Base-by-base conservation (phyloP, 2,329 filamentous ascomycete genomes). In the Verticillium klebahnii region DNA sequence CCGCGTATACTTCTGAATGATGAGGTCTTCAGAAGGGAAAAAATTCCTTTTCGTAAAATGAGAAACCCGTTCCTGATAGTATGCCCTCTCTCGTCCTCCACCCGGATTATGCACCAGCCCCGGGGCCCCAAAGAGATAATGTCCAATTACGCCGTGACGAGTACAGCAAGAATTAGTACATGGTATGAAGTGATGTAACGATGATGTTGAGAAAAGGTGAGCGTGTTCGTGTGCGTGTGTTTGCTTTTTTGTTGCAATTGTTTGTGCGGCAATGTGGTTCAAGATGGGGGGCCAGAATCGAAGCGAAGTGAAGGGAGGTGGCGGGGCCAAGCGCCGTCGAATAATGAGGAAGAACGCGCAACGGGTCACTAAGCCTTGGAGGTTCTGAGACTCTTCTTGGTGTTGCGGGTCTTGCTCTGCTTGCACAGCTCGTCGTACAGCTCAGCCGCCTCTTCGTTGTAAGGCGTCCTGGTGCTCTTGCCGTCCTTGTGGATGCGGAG, bases 401-500 rank as follows among this genome's bases (percentile, higher is more conserved):
- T 52, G 45, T 65, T 65, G 62, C 64, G 64, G 57, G 61, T 64
- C 62, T 64, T 65, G 64, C 64, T 65, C 55, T 65, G 62, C 59
- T 63, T 61, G 60, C 64, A 64, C 60, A 65, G 60, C 61, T 64
- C 62, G 59, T 65, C 64, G 59, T 65, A 64, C 19, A 65, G 39
- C 57, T 60, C 58, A 57, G 64, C 64, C 23, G 64, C 64, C 54
- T 62, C 64, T 39, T 65, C 64, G 57, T 63, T 65, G 61, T 64
- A 65, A 7, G 64, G 64, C 11, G 64, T 65, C 50, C 64, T 64
- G 58, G 62, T 64, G 59, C 62, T 64, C 61, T 65, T 65, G 59
- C 64, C 66, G 58, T 62, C 61, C 61, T 65, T 64, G 64, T 67
- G 66, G 14, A 66, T 65, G 59, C 61, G 62, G 25, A 67, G 63